Evolutionary conservation across 331 rosid species (phyloP).

Genomic region (Phaseolus coccineus): DNA sequence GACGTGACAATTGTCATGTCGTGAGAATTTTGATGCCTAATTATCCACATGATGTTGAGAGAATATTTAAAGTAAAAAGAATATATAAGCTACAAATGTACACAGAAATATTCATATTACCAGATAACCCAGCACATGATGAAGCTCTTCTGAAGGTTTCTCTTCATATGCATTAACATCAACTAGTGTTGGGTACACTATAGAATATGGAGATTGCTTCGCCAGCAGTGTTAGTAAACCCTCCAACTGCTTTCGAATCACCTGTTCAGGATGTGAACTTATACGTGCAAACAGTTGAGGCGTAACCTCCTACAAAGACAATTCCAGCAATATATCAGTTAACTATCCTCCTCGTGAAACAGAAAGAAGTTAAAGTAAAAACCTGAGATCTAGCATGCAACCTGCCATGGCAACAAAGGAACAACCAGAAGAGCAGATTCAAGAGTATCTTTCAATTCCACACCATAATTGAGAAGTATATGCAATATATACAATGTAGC

Average conservation of each 20-base stretch:
- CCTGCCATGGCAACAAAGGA: slow-evolving; percentile 99
- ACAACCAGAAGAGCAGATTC: slow-evolving; percentile 70
- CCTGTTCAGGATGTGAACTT: slow-evolving; percentile 92
- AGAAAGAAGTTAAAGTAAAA: slow-evolving; percentile 39
- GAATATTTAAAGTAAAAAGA: slow-evolving; percentile 19
- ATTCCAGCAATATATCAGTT: slow-evolving; percentile 38
- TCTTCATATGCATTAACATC: slow-evolving; percentile 88
- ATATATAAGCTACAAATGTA: slow-evolving; percentile 31
- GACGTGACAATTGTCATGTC: background rate
- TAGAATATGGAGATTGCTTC: slow-evolving; percentile 89
- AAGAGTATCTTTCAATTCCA: slow-evolving; percentile 80
- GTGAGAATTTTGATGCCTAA: slow-evolving; percentile 28
- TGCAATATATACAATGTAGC: slow-evolving; percentile 88
- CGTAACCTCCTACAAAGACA: slow-evolving; percentile 78
- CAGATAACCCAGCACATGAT: slow-evolving; percentile 84
- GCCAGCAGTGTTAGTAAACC: slow-evolving; percentile 92
- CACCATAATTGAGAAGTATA: slow-evolving; percentile 94
- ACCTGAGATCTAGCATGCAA: slow-evolving; percentile 47
- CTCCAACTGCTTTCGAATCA: slow-evolving; percentile 87
- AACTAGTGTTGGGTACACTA: slow-evolving; percentile 92
- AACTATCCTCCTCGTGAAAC: slow-evolving; percentile 35
- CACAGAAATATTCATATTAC: slow-evolving; percentile 59
- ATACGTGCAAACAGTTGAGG: slow-evolving; percentile 94
- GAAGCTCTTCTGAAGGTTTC: slow-evolving; percentile 94
- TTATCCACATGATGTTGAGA: slow-evolving; percentile 38